Evolutionary conservation across 805 yeast genomes (phyloP).

Genomic region (Lipomyces spencermartinsiae): DNA sequence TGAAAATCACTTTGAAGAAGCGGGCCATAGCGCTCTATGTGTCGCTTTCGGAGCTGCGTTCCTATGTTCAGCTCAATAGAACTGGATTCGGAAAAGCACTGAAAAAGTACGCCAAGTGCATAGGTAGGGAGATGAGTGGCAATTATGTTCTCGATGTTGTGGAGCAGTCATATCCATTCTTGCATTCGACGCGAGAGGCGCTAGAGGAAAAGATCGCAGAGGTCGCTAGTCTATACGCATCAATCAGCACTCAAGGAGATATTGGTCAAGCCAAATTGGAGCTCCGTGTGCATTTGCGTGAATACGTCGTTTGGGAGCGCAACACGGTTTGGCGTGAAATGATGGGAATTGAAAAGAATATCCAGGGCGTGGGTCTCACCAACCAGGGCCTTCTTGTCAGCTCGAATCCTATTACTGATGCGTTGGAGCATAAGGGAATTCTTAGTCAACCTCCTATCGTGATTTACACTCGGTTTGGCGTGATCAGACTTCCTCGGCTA

Average conservation of each 20-base stretch:
- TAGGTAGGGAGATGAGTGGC: slow-evolving; percentile 56
- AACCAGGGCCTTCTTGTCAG: slow-evolving; percentile 31
- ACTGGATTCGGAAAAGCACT: slow-evolving; percentile 90
- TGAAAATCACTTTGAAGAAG: slow-evolving; percentile 68
- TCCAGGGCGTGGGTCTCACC: slow-evolving; percentile 66
- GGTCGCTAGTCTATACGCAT: slow-evolving; percentile 62
- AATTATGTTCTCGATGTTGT: slow-evolving; percentile 55
- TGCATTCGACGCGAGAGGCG: slow-evolving; percentile 52
- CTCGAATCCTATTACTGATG: slow-evolving; percentile 33
- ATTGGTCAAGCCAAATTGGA: slow-evolving; percentile 54
- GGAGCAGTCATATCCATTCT: slow-evolving; percentile 63
- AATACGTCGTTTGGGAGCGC: slow-evolving; percentile 96
- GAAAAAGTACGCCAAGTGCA: slow-evolving; percentile 88
- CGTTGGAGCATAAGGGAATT: slow-evolving; percentile 23
- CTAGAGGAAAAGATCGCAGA: slow-evolving; percentile 63
- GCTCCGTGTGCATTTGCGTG: slow-evolving; percentile 69
- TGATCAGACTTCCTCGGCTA: slow-evolving; percentile 46
- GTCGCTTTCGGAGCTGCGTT: slow-evolving; percentile 77
- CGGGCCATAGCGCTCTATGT: slow-evolving; percentile 72
- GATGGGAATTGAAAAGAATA: slow-evolving; percentile 85
- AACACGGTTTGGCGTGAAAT: slow-evolving; percentile 98
- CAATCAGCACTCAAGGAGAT: slow-evolving; percentile 52
- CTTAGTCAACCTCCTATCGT: slow-evolving; percentile 23
- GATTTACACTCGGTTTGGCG: slow-evolving; percentile 32
- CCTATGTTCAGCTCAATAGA: slow-evolving; percentile 80